Percentiles rank a stretch among this genome's conserved stretches.
Evolutionary conservation across 1,284 basidiomycete species (phyloP).

Genomic region (Trametes hirsuta): DNA sequence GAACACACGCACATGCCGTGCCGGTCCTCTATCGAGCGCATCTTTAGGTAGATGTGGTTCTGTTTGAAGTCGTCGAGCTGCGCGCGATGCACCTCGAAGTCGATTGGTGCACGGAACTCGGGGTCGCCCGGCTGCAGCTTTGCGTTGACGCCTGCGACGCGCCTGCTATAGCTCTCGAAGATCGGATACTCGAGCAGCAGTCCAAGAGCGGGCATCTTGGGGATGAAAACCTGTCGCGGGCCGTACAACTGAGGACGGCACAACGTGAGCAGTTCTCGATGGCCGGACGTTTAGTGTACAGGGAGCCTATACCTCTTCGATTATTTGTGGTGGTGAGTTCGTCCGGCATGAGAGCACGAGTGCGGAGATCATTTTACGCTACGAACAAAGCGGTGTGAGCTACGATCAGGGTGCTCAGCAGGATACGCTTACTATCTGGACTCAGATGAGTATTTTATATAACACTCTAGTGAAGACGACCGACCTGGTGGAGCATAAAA

Average conservation of each 20-base stretch:
- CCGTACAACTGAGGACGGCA: constrained; percentile 51
- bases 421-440: constrained; percentile 33
- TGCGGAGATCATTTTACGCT: constrained; percentile 98
- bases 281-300: not conserved
- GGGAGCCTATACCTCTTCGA: constrained; percentile 60
- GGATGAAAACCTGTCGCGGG: constrained; percentile 82
- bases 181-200: constrained; percentile 94
- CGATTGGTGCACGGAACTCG: constrained; percentile 67
- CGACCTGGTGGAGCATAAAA: constrained; percentile 97
- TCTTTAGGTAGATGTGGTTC: constrained; percentile 80
- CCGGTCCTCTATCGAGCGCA: constrained; percentile 83
- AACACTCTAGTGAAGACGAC: not conserved
- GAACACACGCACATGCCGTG: constrained; percentile 68
- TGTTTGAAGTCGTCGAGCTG: constrained; percentile 83
- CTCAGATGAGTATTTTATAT: not conserved
- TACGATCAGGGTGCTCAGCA: not conserved
- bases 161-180: constrained; percentile 80
- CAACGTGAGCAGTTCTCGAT: not conserved
- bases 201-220: constrained; percentile 96
- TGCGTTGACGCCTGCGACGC: constrained; percentile 63
- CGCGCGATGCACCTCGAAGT: constrained; percentile 68
- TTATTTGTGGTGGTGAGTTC: constrained; percentile 70
- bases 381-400: constrained; percentile 7
- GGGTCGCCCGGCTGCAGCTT: constrained; percentile 53
- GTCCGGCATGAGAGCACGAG: constrained; percentile 83